These are phyloP conservation scores for Musa troglodytarum DNA, from an alignment of 176 grass and related monocot genomes.

Conservation along the genomic window DNA sequence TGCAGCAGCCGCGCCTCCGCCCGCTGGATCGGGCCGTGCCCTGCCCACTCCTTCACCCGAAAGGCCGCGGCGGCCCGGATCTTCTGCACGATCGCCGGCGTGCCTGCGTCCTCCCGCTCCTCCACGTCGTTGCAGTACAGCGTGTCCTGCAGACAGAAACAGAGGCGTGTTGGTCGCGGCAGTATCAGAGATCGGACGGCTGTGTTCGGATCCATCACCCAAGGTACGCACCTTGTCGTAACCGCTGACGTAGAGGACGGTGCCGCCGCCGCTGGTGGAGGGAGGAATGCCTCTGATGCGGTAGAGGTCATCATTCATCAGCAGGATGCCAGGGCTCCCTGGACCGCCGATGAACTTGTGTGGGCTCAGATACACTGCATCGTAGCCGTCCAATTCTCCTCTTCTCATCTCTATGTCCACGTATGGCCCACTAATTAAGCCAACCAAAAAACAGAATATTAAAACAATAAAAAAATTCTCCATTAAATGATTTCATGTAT, in stretches of 20 bases:
- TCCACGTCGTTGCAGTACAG: constrained; percentile 48
- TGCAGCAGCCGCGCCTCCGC: constrained; percentile 24
- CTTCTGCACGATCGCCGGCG: constrained; percentile 57
- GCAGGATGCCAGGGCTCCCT: constrained; percentile 53
- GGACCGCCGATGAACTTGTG: constrained; percentile 79
- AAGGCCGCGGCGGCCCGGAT: constrained; percentile 49
- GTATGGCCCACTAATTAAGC: constrained; percentile 41
- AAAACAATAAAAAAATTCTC: no score
- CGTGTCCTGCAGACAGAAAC: constrained; percentile 31
- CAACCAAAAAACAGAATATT: no score
- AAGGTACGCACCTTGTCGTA: constrained; percentile 33
- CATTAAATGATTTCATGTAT: no score
- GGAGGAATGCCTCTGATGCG: constrained; percentile 34
- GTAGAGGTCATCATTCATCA: constrained; percentile 63
- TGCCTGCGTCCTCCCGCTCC: constrained; percentile 60
- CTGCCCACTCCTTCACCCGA: constrained; percentile 65
- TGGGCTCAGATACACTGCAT: constrained; percentile 60
- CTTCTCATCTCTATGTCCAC: constrained; percentile 71
- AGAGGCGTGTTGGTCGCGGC: not conserved
- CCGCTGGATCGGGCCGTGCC: constrained; percentile 20
- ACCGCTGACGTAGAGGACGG: constrained; percentile 56
- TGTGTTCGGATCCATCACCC: not conserved
- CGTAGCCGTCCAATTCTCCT: constrained; percentile 56
- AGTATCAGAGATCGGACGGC: not conserved
- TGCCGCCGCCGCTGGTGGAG: constrained; percentile 58